A percentile compares a stretch with the other conserved stretches of the same genome.
These are phyloP conservation scores for Rhizopus delemar DNA, from an alignment of 371 early-diverging fungal genomes.

Conservation along the genomic window DNA sequence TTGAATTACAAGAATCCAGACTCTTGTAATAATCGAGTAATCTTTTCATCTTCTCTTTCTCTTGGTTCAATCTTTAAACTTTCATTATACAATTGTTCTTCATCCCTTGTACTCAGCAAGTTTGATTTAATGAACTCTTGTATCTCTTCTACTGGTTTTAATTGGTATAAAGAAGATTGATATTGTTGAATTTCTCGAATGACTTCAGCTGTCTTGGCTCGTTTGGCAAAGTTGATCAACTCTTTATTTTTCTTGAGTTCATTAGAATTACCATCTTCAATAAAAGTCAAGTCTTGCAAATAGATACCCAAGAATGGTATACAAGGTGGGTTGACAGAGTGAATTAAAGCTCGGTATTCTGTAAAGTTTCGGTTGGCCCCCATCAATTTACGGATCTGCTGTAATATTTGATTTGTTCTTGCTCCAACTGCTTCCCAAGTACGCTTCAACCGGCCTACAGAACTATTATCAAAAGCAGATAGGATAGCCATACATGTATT, in stretches of 20 bases:
- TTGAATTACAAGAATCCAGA: constrained; percentile 77
- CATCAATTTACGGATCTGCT: constrained; percentile 70
- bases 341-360: constrained; percentile 84
- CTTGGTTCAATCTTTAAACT: constrained; percentile 85
- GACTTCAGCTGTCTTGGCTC: constrained; percentile 86
- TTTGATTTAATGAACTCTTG: constrained; percentile 71
- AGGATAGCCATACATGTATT: constrained; percentile 90
- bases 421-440: constrained; percentile 74
- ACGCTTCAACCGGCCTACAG: constrained; percentile 84
- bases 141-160: constrained; percentile 82
- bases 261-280: constrained; percentile 91
- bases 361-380: constrained; percentile 81
- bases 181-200: constrained; percentile 93
- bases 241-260: constrained; percentile 55
- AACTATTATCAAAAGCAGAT: constrained; percentile 86
- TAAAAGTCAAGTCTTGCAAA: constrained; percentile 91
- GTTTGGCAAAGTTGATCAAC: constrained; percentile 92
- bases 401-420: constrained; percentile 41
- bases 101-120: constrained; percentile 54
- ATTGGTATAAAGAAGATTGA: constrained; percentile 80
- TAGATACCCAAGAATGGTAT: constrained; percentile 93
- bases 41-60: constrained; percentile 89
- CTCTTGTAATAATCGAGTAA: constrained; percentile 81
- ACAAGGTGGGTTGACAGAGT: constrained; percentile 88
- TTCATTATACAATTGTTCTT: constrained; percentile 70